Evolutionary conservation across 2,329 filamentous ascomycete species (phyloP).

Genomic region (Pyrenochaeta sp.): DNA sequence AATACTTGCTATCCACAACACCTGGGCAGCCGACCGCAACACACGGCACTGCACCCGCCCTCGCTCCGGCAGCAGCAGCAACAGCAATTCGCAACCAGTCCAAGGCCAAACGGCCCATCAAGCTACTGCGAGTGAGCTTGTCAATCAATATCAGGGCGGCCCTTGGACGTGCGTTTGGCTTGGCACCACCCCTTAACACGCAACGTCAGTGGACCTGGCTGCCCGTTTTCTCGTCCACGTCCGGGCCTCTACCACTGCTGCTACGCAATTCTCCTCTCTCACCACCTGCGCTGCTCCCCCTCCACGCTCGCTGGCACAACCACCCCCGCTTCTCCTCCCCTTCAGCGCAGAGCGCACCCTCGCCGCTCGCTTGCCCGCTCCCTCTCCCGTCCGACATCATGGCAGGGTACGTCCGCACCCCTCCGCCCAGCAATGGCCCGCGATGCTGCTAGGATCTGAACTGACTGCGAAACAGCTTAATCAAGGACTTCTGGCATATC

Average conservation of each 20-base stretch:
- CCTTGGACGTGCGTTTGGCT: constrained; percentile 15
- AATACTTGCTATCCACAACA: neutral
- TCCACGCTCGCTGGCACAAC: constrained; percentile 9
- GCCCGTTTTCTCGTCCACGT: constrained; percentile 23
- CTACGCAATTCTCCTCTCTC: constrained; percentile 1
- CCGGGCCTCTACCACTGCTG: constrained; percentile 20
- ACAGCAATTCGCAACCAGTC: no score
- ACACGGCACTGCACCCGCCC: neutral
- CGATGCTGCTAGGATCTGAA: no score
- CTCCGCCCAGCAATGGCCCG: constrained; percentile 5
- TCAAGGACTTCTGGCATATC: constrained; percentile 93
- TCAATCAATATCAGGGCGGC: constrained; percentile 10
- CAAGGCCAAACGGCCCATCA: no score
- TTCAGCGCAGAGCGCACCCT: constrained; percentile 24
- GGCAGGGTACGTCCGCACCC: constrained; percentile 44
- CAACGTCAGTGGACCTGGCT: constrained; percentile 16
- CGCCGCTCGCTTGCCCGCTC: constrained; percentile 21
- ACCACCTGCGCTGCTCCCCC: constrained; percentile 3
- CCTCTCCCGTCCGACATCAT: constrained; percentile 27
- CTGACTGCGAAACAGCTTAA: constrained; percentile 51
- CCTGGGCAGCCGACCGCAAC: no score
- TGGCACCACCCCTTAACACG: constrained; percentile 22
- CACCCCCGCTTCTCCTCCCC: constrained; percentile 2
- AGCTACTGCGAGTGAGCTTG: constrained; percentile 16
- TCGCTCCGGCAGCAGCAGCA: no score